Evolutionary conservation across 2,329 filamentous ascomycete genomes (phyloP).

Genomic region (Epichloe gansuensis): DNA sequence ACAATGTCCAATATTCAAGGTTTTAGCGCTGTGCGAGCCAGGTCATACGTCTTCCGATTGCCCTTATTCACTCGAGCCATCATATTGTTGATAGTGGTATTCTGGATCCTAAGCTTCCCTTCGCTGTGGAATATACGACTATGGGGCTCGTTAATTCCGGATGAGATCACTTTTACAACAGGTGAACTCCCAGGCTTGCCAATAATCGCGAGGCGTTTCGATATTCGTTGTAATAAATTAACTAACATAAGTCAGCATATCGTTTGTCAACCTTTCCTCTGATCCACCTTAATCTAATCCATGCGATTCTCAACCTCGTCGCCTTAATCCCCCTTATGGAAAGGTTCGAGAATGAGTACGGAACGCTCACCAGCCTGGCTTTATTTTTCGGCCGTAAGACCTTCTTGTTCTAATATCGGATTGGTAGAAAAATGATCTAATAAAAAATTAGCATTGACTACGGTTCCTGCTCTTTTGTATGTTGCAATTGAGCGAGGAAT

Average conservation of each 20-base stretch:
- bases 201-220: neutral
- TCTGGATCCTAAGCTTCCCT: constrained; percentile 57
- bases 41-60: constrained; percentile 73
- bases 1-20: constrained; percentile 13
- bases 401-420: neutral
- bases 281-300: constrained; percentile 71
- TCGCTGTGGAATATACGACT: constrained; percentile 58
- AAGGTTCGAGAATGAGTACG: constrained; percentile 85
- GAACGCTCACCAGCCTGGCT: constrained; percentile 75
- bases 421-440: neutral
- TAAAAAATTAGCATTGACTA: constrained; percentile 49
- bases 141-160: constrained; percentile 71
- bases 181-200: constrained; percentile 36
- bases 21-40: constrained; percentile 61
- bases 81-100: constrained; percentile 46
- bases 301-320: constrained; percentile 66
- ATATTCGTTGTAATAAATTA: neutral
- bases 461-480: constrained; percentile 73
- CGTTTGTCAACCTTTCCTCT: constrained; percentile 86
- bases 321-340: constrained; percentile 81
- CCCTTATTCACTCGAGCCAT: constrained; percentile 74
- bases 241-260: constrained; percentile 51
- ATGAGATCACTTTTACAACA: constrained; percentile 56
- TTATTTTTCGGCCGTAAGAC: constrained; percentile 86
- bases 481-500: constrained; percentile 65